Conservation (phyloP, 2,329 filamentous ascomycete genomes). For the Xylaria sp. region DNA sequence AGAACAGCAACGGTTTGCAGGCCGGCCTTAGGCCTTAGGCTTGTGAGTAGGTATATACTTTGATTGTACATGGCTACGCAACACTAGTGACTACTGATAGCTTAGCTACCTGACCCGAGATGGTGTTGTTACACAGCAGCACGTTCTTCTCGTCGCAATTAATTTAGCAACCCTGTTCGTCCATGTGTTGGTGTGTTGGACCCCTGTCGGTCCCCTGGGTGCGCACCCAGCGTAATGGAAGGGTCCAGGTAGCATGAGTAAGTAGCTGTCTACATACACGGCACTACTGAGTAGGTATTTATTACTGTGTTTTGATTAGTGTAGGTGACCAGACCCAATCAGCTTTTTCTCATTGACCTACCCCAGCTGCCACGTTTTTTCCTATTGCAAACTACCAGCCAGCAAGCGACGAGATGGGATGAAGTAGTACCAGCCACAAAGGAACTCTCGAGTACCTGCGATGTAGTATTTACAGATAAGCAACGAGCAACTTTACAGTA, state of each 20-base stretch:
- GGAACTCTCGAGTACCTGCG: neutral
- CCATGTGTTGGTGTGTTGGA: conserved; percentile 25
- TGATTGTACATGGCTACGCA: neutral
- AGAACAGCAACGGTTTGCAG: neutral
- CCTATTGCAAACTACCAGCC: no score
- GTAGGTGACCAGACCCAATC: neutral
- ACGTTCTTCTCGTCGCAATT: conserved; percentile 23
- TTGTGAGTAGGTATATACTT: neutral
- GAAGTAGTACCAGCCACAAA: neutral
- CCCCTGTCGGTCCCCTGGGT: conserved; percentile 1
- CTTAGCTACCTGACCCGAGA: neutral
- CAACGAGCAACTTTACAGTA: neutral
- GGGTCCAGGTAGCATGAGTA: neutral
- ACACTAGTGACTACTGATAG: neutral
- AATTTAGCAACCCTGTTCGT: conserved; percentile 32
- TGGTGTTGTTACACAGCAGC: conserved; percentile 22
- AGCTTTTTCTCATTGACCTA: neutral
- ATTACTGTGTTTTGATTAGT: conserved; percentile 1
- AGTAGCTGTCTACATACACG: neutral
- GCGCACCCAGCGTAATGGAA: neutral
- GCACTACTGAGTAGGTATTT: neutral
- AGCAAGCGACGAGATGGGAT: no score
- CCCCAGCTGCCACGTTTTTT: conserved; percentile 3
- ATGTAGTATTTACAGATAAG: conserved; percentile 5
- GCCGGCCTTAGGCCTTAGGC: neutral